These are phyloP conservation scores for Stephania cephalantha DNA, from an alignment of 164 flowering plant species.

Conservation along the genomic window DNA sequence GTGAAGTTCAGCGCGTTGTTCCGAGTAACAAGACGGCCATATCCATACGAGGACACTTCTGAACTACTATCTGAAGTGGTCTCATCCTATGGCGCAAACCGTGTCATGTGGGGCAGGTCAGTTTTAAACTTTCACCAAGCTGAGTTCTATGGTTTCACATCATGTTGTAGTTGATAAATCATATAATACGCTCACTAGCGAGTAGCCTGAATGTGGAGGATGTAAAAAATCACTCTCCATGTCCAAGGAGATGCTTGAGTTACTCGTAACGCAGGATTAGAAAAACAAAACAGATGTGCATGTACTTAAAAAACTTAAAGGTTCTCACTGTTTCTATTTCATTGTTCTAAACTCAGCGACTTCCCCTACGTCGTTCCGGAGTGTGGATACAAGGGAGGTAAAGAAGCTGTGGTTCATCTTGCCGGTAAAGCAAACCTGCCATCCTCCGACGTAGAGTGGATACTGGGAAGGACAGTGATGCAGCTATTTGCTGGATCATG, in stretches of 20 bases:
- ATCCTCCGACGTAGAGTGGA: slow-evolving; percentile 65
- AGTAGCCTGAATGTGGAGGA: neutral
- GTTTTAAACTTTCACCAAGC: neutral
- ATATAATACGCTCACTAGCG: neutral
- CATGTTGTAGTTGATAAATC: neutral
- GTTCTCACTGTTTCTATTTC: neutral
- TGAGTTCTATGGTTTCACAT: neutral
- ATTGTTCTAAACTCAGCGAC: slow-evolving; percentile 40
- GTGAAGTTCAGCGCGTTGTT: slow-evolving; percentile 89
- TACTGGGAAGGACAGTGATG: slow-evolving; percentile 64
- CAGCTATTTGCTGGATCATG: slow-evolving; percentile 52
- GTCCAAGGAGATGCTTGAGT: too few relatives aligned
- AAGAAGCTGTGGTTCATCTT: slow-evolving; percentile 49
- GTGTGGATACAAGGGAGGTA: slow-evolving; percentile 79
- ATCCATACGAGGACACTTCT: slow-evolving; percentile 59
- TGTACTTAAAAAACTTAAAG: too few relatives aligned
- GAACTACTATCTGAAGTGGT: slow-evolving; percentile 49
- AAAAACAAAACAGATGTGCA: neutral
- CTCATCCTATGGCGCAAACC: slow-evolving; percentile 67
- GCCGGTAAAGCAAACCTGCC: slow-evolving; percentile 39
- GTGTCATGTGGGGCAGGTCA: slow-evolving; percentile 96
- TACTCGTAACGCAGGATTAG: too few relatives aligned
- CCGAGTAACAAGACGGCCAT: slow-evolving; percentile 64
- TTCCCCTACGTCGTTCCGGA: slow-evolving; percentile 84
- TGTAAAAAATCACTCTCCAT: neutral